phyloP scores from a whole-genome alignment of 495 filamentous ascomycete genomes.

The Aeminium ludgeri region DNA sequence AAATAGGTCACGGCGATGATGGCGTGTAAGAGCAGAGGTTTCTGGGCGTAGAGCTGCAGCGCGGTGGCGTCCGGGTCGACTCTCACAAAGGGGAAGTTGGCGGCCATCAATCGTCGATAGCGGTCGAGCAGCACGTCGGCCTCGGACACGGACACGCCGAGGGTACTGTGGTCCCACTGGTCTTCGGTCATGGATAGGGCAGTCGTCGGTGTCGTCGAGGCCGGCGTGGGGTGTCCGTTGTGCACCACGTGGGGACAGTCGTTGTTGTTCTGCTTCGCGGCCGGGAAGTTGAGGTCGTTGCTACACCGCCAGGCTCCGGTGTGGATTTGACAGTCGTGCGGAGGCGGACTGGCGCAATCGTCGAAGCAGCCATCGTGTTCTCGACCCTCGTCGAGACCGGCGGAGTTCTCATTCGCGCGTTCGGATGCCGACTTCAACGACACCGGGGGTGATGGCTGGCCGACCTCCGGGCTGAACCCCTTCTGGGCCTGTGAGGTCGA shows the following conservation, averaged over 20 bases:
- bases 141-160: constrained; percentile 20
- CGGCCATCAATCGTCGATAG: constrained; percentile 30
- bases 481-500: constrained; percentile 15
- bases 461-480: constrained; percentile 4
- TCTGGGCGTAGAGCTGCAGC: constrained; percentile 28
- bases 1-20: constrained; percentile 33
- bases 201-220: neutral
- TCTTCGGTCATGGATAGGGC: neutral
- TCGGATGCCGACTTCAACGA: neutral
- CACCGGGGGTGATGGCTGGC: constrained; percentile 15
- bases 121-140: constrained; percentile 26
- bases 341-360: no score
- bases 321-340: no score
- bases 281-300: no score
- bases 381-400: neutral
- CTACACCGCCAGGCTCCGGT: no score
- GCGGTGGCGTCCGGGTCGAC: constrained; percentile 31
- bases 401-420: neutral
- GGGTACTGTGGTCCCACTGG: neutral
- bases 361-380: no score
- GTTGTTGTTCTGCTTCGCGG: no score
- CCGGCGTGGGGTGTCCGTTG: neutral
- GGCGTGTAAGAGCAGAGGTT: constrained; percentile 38
- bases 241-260: neutral
- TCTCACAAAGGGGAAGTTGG: constrained; percentile 30